phyloP scores from a whole-genome alignment of 192 early-diverging fungal species.

The Linderina pennispora region DNA sequence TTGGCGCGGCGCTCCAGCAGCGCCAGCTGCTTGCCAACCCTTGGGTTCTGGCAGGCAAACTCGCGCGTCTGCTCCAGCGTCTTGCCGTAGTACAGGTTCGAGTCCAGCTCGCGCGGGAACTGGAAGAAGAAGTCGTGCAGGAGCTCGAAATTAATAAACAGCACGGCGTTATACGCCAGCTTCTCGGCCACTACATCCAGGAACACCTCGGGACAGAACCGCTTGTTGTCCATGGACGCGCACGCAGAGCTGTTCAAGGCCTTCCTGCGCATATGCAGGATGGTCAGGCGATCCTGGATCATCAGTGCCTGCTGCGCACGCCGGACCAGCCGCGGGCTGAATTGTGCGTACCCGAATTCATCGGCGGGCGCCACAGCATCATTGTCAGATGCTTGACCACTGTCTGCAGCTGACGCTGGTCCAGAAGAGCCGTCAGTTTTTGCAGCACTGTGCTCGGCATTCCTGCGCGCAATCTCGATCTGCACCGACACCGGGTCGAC shows the following conservation, averaged over 20 bases:
- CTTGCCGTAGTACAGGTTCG: constrained; percentile 83
- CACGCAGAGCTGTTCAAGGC: constrained; percentile 81
- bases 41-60: constrained; percentile 89
- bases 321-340: constrained; percentile 66
- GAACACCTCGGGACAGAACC: constrained; percentile 93
- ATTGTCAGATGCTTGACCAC: too few species aligned
- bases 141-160: constrained; percentile 97
- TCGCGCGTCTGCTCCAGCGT: constrained; percentile 69
- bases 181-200: constrained; percentile 90
- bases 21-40: constrained; percentile 74
- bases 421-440: not conserved
- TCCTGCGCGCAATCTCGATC: constrained; percentile 25
- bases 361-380: constrained; percentile 18
- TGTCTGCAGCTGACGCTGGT: not conserved
- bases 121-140: constrained; percentile 99
- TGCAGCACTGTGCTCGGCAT: constrained; percentile 12
- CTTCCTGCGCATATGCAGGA: constrained; percentile 74
- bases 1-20: constrained; percentile 79
- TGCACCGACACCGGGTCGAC: constrained; percentile 29
- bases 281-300: constrained; percentile 67
- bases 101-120: constrained; percentile 91
- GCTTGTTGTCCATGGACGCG: constrained; percentile 70
- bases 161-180: constrained; percentile 87
- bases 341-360: constrained; percentile 56
- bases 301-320: constrained; percentile 75